Conservation (phyloP, 805 yeast genomes). For the Candida michaelii region DNA sequence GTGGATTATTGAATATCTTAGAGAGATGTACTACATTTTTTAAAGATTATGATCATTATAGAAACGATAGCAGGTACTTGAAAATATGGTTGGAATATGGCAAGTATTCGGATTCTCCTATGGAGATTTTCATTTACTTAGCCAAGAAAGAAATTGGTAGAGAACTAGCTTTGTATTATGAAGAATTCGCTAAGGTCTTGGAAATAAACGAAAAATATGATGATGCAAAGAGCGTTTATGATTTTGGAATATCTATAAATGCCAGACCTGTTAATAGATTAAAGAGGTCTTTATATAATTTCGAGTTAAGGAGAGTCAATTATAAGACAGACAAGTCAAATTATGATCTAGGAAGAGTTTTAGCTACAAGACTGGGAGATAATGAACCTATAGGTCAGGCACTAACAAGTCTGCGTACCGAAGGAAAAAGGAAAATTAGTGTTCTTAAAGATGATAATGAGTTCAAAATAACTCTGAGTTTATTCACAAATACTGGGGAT, state of each 20-base stretch:
- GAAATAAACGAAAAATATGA: constrained; percentile 48
- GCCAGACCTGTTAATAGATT: constrained; percentile 63
- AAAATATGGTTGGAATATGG: constrained; percentile 81
- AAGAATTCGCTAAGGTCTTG: constrained; percentile 66
- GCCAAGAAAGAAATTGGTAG: constrained; percentile 70
- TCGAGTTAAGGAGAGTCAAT: constrained; percentile 37
- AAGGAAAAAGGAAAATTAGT: constrained; percentile 26
- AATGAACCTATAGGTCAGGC: constrained; percentile 5
- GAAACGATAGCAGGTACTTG: constrained; percentile 79
- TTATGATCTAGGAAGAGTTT: constrained; percentile 15
- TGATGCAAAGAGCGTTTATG: constrained; percentile 62
- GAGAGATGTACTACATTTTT: constrained; percentile 74
- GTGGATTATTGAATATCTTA: constrained; percentile 62
- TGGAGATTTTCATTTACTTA: constrained; percentile 69
- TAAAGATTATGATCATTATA: constrained; percentile 63
- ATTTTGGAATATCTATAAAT: constrained; percentile 52
- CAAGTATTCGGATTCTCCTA: constrained; percentile 63
- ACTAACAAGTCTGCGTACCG: constrained; percentile 12
- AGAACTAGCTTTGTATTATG: constrained; percentile 69
- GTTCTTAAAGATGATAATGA: constrained; percentile 38
- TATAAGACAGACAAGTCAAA: constrained; percentile 13
- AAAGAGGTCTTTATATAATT: constrained; percentile 39
- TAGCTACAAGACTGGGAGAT: constrained; percentile 39
- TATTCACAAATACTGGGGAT: constrained; percentile 24
- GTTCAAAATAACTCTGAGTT: constrained; percentile 19